phyloP scores from a whole-genome alignment of 805 yeast species.

The Ogataea nitratoaversa region DNA sequence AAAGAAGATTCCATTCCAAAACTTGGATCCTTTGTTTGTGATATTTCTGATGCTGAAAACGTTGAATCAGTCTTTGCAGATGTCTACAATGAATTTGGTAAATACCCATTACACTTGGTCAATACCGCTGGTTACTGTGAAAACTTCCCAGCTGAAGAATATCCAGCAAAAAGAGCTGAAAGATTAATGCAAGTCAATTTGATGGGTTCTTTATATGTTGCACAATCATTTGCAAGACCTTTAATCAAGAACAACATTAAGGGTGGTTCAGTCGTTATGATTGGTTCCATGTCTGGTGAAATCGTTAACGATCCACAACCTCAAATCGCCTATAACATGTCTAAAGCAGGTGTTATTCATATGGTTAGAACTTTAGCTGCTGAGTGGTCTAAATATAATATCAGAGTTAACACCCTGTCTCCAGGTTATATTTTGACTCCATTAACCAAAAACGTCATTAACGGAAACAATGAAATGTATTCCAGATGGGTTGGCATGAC shows the following conservation, averaged over 20 bases:
- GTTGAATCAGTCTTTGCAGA: conserved; percentile 58
- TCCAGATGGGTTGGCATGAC: conserved; percentile 67
- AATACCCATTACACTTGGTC: conserved; percentile 59
- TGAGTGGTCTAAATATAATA: conserved; percentile 76
- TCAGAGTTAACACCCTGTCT: conserved; percentile 72
- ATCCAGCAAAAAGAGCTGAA: conserved; percentile 69
- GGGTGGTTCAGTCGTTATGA: conserved; percentile 59
- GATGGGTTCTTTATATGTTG: conserved; percentile 68
- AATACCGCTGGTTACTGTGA: conserved; percentile 87
- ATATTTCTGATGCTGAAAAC: conserved; percentile 59
- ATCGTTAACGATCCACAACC: conserved; percentile 79
- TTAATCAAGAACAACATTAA: conserved; percentile 49
- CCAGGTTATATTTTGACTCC: conserved; percentile 84
- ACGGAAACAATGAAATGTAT: conserved; percentile 56
- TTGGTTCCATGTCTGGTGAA: conserved; percentile 78
- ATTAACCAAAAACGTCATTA: conserved; percentile 65
- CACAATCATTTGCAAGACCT: conserved; percentile 70
- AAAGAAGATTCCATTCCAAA: conserved; percentile 30
- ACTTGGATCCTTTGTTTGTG: conserved; percentile 66
- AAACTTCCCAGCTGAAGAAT: conserved; percentile 72
- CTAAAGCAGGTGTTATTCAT: conserved; percentile 85
- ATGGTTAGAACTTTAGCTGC: conserved; percentile 70
- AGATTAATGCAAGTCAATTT: conserved; percentile 66
- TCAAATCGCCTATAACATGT: conserved; percentile 76
- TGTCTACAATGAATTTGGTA: conserved; percentile 51